Evolutionary conservation across 306 rosid genomes (phyloP), one percentile per base, ranked within the genome.

Genomic region (cucumber (Cucumis sativus)): DNA sequence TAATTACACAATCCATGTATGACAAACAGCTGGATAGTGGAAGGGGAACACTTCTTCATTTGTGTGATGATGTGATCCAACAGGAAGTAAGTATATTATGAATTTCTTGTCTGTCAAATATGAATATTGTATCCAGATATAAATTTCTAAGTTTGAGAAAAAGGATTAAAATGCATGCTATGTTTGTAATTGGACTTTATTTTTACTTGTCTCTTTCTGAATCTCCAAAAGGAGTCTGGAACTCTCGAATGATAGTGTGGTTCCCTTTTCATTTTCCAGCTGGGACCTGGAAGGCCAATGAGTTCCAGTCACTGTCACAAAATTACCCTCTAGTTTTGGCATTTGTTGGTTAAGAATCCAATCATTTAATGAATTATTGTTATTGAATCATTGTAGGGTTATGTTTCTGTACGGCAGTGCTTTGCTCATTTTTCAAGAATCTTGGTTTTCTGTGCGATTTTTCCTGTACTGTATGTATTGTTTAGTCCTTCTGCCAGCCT

Each of bases 51-150:
- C 98, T 92, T 87, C 98, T 95, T 78, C 99, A 95, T 90, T 78
- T 95, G 87, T 95, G 99, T 59, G 99, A 95, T 41, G 99, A 95
- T 80, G 98, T 95, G 85, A 91, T 95, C 86, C 99, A 95, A 83
- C 99, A 92, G 80, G 98, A 95, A 86, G 97, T 95, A 87, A 85
- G 96, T 83, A 16, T 51, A 78, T 54, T 61, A 33, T 79, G 84
- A 45, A 16, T 67, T 79, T 55, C 77, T 41, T 61, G 13, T 51
- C 25, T 40, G 33, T 68, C 77, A 35, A 45, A 75, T 78, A 43
- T 25, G 41, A 51, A 25, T 16, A 43, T 70, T 25, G 23, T 23
- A 45, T 69, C 9, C 7, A 23, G 20, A 45, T 14, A 41, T 68
- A 10, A 69, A 14, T 45, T 45, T 69, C 57, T 23, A 6, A 20